phyloP scores from a whole-genome alignment of 306 rosid species.

The Lotus japonicus region DNA sequence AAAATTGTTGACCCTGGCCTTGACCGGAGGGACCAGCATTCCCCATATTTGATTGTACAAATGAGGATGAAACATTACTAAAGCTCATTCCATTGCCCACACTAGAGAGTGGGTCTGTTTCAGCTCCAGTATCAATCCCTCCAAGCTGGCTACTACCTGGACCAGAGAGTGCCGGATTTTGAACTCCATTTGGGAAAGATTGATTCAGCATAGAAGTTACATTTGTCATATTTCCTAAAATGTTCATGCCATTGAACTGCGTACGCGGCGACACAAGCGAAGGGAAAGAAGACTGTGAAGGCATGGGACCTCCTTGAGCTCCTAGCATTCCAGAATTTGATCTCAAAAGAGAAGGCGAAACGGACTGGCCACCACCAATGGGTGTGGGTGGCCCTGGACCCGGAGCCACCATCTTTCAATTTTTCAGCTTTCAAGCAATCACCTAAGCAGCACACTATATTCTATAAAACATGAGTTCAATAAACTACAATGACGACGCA shows the following conservation, averaged over 20 bases:
- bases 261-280: conserved; percentile 70
- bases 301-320: conserved; percentile 70
- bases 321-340: conserved; percentile 86
- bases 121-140: conserved; percentile 64
- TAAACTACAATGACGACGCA: conserved; percentile 38
- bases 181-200: conserved; percentile 68
- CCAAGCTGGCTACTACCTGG: conserved; percentile 73
- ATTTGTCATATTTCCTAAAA: conserved; percentile 77
- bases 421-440: conserved; percentile 31
- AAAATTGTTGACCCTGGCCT: conserved; percentile 75
- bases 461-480: conserved; percentile 34
- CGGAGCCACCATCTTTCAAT: conserved; percentile 69
- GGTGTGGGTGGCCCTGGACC: conserved; percentile 92
- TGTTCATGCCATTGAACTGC: conserved; percentile 62
- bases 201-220: conserved; percentile 77
- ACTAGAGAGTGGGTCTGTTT: conserved; percentile 60
- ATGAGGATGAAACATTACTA: conserved; percentile 52
- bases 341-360: conserved; percentile 73
- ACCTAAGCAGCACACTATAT: conserved; percentile 39
- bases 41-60: conserved; percentile 55
- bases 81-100: conserved; percentile 73
- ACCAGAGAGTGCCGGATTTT: conserved; percentile 60
- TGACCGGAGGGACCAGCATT: conserved; percentile 68
- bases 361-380: conserved; percentile 84
- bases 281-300: conserved; percentile 67